Evolutionary conservation across 2,329 filamentous ascomycete species (phyloP).

Genomic region (Arthrobotrys iridis): DNA sequence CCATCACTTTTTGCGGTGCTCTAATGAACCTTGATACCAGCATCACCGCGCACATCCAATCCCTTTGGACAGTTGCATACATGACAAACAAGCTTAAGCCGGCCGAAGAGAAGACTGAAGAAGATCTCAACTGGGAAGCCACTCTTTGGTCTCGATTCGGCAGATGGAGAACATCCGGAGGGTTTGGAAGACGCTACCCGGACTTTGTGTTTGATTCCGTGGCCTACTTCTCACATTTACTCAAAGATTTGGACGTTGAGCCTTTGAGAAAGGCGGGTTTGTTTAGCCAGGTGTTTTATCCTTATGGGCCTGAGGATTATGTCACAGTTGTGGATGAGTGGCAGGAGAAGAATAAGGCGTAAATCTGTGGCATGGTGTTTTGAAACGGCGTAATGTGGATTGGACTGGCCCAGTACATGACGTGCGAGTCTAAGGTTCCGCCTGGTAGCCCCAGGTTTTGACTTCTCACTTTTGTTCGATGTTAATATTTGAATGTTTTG

Average conservation of each 20-base stretch:
- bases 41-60: constrained; percentile 65
- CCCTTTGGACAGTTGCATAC: constrained; percentile 74
- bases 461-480: constrained; percentile 15
- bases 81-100: constrained; percentile 67
- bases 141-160: constrained; percentile 75
- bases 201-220: constrained; percentile 81
- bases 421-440: no score
- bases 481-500: constrained; percentile 34
- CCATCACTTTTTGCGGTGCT: constrained; percentile 64
- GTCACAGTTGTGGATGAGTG: constrained; percentile 68
- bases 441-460: background rate
- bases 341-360: constrained; percentile 60
- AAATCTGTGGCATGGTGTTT: background rate
- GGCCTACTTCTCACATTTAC: constrained; percentile 75
- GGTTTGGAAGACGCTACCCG: constrained; percentile 71
- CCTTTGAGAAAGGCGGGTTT: constrained; percentile 67
- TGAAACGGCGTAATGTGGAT: background rate
- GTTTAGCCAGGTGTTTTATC: constrained; percentile 66
- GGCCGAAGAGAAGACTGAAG: constrained; percentile 57
- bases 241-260: constrained; percentile 72
- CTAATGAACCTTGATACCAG: constrained; percentile 64
- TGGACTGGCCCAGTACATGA: no score
- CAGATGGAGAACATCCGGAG: constrained; percentile 74
- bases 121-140: constrained; percentile 66
- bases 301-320: constrained; percentile 72